These are phyloP conservation scores for Cryphonectria japonica DNA, from an alignment of 2,329 filamentous ascomycete species.

Conservation along the genomic window DNA sequence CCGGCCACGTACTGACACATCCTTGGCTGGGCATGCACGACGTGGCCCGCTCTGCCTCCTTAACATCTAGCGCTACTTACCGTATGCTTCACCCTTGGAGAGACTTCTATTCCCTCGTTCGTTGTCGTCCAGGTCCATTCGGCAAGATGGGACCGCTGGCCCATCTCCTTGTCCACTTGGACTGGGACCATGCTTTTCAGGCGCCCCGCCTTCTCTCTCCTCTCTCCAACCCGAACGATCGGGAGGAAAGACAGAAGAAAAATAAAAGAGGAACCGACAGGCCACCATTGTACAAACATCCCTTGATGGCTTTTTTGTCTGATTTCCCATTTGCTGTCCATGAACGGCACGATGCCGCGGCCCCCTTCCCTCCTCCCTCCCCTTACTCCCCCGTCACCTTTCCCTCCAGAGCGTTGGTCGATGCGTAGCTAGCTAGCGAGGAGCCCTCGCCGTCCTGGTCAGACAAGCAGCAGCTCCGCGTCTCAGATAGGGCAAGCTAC, in stretches of 20 bases:
- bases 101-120: neutral
- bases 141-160: neutral
- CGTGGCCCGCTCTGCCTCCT: neutral
- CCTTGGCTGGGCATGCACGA: neutral
- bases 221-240: no score
- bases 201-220: neutral
- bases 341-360: neutral
- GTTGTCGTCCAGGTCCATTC: neutral
- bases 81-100: slow-evolving; percentile 1
- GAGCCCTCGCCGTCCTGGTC: neutral
- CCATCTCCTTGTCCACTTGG: neutral
- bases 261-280: neutral
- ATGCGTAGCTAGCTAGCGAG: neutral
- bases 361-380: neutral
- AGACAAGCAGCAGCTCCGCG: neutral
- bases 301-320: neutral
- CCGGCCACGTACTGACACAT: neutral
- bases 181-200: neutral
- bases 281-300: neutral
- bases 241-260: no score
- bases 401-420: neutral
- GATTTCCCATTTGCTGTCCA: neutral
- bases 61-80: neutral
- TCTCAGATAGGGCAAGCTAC: neutral
- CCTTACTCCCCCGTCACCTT: neutral